Evolutionary conservation across 441 rosid genomes (phyloP).

Genomic region (Mallotus repandus): DNA sequence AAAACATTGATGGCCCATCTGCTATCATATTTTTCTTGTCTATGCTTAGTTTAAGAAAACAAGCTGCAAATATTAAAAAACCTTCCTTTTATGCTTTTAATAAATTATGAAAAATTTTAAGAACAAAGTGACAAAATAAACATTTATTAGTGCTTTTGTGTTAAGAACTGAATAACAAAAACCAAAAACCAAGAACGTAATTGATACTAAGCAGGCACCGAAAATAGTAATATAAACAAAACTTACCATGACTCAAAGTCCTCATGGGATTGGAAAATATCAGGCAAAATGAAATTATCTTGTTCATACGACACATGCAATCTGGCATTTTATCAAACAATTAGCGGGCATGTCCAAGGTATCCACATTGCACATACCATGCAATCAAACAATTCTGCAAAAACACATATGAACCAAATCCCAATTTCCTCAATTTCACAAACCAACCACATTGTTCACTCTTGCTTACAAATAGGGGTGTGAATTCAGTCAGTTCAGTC

Average conservation of each 20-base stretch:
- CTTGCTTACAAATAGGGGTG: no score
- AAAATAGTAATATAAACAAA: background rate
- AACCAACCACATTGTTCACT: no score
- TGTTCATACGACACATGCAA: no score
- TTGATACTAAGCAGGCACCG: background rate
- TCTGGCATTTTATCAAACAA: conserved; percentile 39
- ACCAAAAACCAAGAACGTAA: background rate
- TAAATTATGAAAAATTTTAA: no score
- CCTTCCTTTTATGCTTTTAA: no score
- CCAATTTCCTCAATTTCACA: conserved; percentile 41
- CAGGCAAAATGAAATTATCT: conserved; percentile 94
- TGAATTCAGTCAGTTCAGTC: no score
- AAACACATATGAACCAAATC: conserved; percentile 53
- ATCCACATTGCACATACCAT: conserved; percentile 47
- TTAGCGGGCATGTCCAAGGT: conserved; percentile 39
- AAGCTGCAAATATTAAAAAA: no score
- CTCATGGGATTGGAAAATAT: conserved; percentile 86
- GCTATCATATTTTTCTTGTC: background rate
- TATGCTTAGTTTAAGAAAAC: no score
- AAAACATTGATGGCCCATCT: background rate
- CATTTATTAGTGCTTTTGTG: background rate
- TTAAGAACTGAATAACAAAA: background rate
- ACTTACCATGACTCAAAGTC: conserved; percentile 95
- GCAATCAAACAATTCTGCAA: conserved; percentile 62
- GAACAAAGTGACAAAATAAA: no score